Conservation (phyloP, 352 stramenopile species). For the Ochromonadaceae sp. region DNA sequence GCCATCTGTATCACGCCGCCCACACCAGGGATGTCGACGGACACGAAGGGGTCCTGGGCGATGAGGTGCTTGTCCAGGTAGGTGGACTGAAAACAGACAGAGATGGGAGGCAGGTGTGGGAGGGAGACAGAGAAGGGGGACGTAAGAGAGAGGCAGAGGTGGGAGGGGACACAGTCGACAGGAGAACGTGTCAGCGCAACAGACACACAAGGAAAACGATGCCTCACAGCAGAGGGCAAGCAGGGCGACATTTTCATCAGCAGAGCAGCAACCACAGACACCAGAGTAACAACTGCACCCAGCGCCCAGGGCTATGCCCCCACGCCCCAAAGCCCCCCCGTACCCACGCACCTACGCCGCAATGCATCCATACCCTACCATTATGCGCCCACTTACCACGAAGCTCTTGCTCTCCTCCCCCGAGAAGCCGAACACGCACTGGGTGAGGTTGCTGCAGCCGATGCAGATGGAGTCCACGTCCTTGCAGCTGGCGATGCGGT, state of each 20-base stretch:
- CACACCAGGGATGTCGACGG: conserved; percentile 47
- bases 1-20: conserved; percentile 40
- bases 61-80: conserved; percentile 49
- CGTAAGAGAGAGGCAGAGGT: neutral
- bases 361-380: neutral
- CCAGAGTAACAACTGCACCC: neutral
- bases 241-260: neutral
- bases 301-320: neutral
- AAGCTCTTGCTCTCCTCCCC: conserved; percentile 34
- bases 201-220: neutral
- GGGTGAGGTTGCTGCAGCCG: conserved; percentile 54
- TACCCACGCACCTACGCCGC: neutral
- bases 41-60: conserved; percentile 46
- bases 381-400: neutral
- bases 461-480: conserved; percentile 51
- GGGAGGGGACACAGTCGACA: too few relatives aligned
- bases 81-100: conserved; percentile 43
- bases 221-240: neutral
- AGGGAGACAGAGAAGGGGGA: neutral
- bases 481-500: neutral
- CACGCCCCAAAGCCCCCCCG: neutral
- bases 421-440: conserved; percentile 49
- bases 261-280: neutral
- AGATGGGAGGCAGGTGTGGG: too few relatives aligned
- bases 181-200: too few relatives aligned